A percentile compares a stretch with the other conserved stretches of the same genome.
These are phyloP conservation scores for Sugiyamaella novakii DNA, from an alignment of 1,139 yeast species.

Conservation along the genomic window DNA sequence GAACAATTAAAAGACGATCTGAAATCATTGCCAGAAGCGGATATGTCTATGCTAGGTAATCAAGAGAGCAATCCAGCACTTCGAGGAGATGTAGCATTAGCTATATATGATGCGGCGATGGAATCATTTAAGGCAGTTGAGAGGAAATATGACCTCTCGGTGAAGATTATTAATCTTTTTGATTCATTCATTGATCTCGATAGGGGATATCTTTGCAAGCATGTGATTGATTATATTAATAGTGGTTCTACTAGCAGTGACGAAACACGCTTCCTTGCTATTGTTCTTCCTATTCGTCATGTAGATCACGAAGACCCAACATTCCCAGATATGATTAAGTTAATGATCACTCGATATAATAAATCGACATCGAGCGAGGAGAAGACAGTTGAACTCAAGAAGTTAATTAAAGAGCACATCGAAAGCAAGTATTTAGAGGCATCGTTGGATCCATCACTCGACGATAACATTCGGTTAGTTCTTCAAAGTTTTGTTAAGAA, in stretches of 20 bases:
- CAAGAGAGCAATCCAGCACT: constrained; percentile 88
- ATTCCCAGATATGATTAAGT: constrained; percentile 65
- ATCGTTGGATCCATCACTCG: constrained; percentile 30
- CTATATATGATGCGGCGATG: constrained; percentile 75
- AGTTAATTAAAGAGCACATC: constrained; percentile 47
- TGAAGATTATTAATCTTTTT: constrained; percentile 55
- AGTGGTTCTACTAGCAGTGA: constrained; percentile 24
- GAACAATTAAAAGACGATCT: constrained; percentile 61
- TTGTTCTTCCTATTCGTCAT: constrained; percentile 69
- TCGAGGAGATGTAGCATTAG: constrained; percentile 83
- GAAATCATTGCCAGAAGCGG: constrained; percentile 80
- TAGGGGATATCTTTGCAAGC: constrained; percentile 65
- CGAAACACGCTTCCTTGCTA: constrained; percentile 49
- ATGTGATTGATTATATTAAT: constrained; percentile 59
- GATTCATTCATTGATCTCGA: constrained; percentile 71
- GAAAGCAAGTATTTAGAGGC: constrained; percentile 30
- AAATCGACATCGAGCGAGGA: constrained; percentile 30
- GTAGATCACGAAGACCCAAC: constrained; percentile 43
- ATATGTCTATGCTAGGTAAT: constrained; percentile 81
- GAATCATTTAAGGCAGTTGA: constrained; percentile 50
- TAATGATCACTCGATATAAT: constrained; percentile 71
- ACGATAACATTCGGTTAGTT: constrained; percentile 32
- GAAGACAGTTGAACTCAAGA: constrained; percentile 50
- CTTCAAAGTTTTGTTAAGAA: constrained; percentile 19
- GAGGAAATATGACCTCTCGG: constrained; percentile 42